These are phyloP conservation scores for Colletotrichum eleusines DNA, from an alignment of 2,329 filamentous ascomycete genomes.

Conservation along the genomic window DNA sequence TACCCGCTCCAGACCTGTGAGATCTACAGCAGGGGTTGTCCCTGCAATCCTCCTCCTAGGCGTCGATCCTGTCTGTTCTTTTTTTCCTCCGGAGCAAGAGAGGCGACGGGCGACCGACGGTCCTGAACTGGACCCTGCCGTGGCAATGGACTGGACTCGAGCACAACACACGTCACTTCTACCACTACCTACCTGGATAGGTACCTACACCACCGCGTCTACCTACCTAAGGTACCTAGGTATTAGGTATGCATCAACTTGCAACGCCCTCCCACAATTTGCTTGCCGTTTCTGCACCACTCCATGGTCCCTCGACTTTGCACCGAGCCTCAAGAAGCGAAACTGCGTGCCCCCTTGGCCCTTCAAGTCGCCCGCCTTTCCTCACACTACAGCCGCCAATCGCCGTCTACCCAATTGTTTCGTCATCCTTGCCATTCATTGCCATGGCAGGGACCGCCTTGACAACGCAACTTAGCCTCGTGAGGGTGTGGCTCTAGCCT, in stretches of 20 bases:
- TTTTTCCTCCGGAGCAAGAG: not conserved
- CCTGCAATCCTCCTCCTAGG: constrained; percentile 37
- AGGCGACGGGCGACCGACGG: not conserved
- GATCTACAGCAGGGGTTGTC: constrained; percentile 34
- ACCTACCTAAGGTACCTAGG: too few species aligned
- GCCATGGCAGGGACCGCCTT: too few species aligned
- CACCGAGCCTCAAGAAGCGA: not conserved
- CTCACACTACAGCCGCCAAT: constrained; percentile 6
- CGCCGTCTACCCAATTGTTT: not conserved
- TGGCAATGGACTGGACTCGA: not conserved
- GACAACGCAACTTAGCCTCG: not conserved
- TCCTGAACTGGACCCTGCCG: not conserved
- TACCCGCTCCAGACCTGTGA: constrained; percentile 9
- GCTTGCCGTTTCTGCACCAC: not conserved
- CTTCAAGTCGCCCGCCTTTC: not conserved
- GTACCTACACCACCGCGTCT: not conserved
- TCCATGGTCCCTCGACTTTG: not conserved
- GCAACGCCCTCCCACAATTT: not conserved
- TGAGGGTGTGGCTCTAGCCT: constrained; percentile 16
- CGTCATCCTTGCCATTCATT: constrained; percentile 12
- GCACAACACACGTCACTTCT: not conserved
- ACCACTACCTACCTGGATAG: not conserved
- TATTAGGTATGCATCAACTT: not conserved
- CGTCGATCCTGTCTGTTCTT: constrained; percentile 40
- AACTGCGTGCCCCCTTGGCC: not conserved